A percentile compares a stretch with the other conserved stretches of the same genome.
Conservation (phyloP, 1,284 basidiomycete species). For the Cutaneotrichosporon sp. region DNA sequence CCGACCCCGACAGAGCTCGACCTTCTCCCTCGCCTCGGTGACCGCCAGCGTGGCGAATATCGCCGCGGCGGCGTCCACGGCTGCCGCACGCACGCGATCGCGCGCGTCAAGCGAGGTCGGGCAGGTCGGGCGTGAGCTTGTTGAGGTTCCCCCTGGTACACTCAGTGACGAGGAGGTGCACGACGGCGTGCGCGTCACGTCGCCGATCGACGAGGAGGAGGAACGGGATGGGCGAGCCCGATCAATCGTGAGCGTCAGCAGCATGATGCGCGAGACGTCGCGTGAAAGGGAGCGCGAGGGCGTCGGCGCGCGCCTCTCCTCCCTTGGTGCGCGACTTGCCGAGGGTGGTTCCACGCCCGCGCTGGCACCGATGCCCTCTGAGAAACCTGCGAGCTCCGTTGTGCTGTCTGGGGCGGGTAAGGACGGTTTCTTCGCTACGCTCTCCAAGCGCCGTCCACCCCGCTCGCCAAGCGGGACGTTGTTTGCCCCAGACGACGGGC, state of each 20-base stretch:
- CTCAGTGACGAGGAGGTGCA: background rate
- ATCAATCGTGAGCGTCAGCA: constrained; percentile 27
- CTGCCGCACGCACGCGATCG: constrained; percentile 40
- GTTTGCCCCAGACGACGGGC: constrained; percentile 21
- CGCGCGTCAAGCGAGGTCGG: constrained; percentile 50
- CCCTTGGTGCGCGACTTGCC: constrained; percentile 1
- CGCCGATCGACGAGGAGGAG: constrained; percentile 48
- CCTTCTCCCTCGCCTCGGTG: constrained; percentile 76
- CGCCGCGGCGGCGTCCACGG: constrained; percentile 45
- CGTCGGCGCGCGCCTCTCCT: constrained; percentile 4
- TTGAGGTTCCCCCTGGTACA: constrained; percentile 36
- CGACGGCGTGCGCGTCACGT: constrained; percentile 28
- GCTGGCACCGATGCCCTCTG: background rate
- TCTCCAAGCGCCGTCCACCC: constrained; percentile 7
- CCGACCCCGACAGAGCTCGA: constrained; percentile 56
- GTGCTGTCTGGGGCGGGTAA: background rate
- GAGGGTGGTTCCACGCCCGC: background rate
- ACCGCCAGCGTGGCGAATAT: constrained; percentile 64
- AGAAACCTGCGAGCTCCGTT: background rate
- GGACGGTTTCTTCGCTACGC: constrained; percentile 13
- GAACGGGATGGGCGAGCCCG: constrained; percentile 43
- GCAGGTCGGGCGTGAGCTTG: constrained; percentile 49
- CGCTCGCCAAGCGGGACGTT: background rate
- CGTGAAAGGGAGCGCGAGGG: constrained; percentile 7
- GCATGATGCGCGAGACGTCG: constrained; percentile 15